A percentile compares a stretch with the other conserved stretches of the same genome.
phyloP scores from a whole-genome alignment of 2,329 filamentous ascomycete genomes.

The Aspergillus fumigatus region DNA sequence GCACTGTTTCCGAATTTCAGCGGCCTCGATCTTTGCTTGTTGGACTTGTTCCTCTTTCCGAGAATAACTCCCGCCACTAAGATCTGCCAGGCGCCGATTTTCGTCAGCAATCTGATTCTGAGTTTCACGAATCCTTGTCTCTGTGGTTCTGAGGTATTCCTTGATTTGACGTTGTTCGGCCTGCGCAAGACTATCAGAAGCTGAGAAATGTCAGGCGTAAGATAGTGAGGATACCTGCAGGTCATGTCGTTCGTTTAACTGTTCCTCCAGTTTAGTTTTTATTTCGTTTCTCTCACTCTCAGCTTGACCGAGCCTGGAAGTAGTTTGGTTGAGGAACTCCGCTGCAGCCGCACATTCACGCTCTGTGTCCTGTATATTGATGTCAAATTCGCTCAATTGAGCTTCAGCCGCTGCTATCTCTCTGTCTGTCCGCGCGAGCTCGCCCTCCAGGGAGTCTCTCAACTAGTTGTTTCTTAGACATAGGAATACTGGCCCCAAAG shows the following conservation, averaged over 20 bases:
- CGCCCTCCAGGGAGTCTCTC: constrained; percentile 32
- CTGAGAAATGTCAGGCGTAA: background rate
- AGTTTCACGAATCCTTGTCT: constrained; percentile 39
- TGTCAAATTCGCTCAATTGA: constrained; percentile 42
- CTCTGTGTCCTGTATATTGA: constrained; percentile 43
- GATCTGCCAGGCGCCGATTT: constrained; percentile 56
- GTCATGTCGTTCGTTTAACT: constrained; percentile 51
- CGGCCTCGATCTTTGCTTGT: constrained; percentile 50
- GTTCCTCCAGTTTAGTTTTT: constrained; percentile 51
- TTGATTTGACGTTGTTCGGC: constrained; percentile 64
- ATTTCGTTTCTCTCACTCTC: constrained; percentile 45
- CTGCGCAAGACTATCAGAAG: constrained; percentile 36
- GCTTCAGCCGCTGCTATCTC: constrained; percentile 47
- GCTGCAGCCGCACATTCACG: constrained; percentile 36
- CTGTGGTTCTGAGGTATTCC: constrained; percentile 52
- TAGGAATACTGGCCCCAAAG: background rate
- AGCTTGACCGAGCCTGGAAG: constrained; percentile 41
- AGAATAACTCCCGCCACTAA: constrained; percentile 65
- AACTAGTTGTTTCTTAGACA: constrained; percentile 19
- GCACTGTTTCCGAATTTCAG: constrained; percentile 42
- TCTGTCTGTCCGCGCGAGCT: constrained; percentile 36
- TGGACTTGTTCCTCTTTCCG: constrained; percentile 58
- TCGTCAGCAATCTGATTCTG: constrained; percentile 46
- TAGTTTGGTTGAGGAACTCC: constrained; percentile 41
- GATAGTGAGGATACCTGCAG: constrained; percentile 41